These are phyloP conservation scores for Chlorella ohadii DNA, from an alignment of 139 green algal genomes.

Conservation along the genomic window DNA sequence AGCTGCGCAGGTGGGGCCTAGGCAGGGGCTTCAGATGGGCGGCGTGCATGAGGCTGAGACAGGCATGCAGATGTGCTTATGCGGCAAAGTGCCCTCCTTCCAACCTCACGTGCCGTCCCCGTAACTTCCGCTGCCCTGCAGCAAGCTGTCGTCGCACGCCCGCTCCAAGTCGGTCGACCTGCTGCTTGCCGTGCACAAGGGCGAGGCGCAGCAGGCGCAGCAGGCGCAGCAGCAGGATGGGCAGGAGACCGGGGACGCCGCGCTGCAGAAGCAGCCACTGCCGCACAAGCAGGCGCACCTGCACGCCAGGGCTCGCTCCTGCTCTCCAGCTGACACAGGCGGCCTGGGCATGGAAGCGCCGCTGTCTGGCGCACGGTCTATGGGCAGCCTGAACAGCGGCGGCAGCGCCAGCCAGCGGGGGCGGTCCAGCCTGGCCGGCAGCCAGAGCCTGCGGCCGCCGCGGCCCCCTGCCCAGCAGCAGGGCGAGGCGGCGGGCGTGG, in stretches of 20 bases:
- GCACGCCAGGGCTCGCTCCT: neutral
- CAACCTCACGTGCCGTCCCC: no score
- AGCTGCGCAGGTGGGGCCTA: conserved; percentile 12
- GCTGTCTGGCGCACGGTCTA: no score
- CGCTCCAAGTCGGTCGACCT: conserved; percentile 18
- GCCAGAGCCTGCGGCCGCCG: conserved; percentile 3
- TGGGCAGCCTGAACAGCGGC: no score
- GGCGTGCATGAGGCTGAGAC: neutral
- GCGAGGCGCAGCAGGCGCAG: neutral
- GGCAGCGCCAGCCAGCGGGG: conserved; percentile 5
- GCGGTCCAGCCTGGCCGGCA: neutral
- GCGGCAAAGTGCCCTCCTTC: no score
- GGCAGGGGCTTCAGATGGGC: neutral
- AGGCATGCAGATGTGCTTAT: no score
- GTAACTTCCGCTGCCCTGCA: no score
- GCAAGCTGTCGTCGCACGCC: conserved; percentile 19
- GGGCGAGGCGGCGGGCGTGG: neutral
- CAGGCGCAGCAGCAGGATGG: neutral
- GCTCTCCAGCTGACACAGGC: neutral
- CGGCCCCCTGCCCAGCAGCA: neutral
- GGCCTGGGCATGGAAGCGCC: no score
- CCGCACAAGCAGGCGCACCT: conserved; percentile 3
- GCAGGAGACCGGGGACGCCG: neutral
- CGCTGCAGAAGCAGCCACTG: neutral
- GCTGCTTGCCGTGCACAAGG: neutral